Base-by-base conservation (phyloP, 345 rosid species). In the Aquilaria malaccensis region DNA sequence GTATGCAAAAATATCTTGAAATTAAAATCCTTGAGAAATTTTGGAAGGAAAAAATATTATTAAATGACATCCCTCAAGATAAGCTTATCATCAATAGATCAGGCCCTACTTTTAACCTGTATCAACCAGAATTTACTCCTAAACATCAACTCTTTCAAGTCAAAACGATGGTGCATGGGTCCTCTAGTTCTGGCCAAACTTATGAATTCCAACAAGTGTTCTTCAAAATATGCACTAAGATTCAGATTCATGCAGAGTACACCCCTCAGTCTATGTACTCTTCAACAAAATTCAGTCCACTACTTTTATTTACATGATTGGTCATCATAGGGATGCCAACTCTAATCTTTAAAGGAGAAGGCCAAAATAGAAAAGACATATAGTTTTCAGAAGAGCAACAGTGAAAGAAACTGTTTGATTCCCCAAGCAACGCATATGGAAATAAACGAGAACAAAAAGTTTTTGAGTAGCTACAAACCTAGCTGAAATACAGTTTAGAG, bases 101-200 rank as follows among this genome's bases (percentile, higher is more conserved):
- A 52, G 57, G 9, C 65, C 33, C 65, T 52, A 62, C 65, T 62
- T 62, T 52, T 62, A 62, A 62, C 66, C 22, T 52, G 9, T 4
- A 37, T 37, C 43, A 37, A 37, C 7, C 43, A 37, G 5, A 5
- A 37, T 37, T 22, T 22, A 22, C 22, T 22, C 22, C 22, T 22
- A 22, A 22, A 22, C 22, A 22, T 22, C 22, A 22, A 22, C 22
- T 22, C 22, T 22, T 22, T 22, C 22, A 22, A 22, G 22, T 22
- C 22, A 22, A 22, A 22, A 22, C 22, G 22, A 22, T 22, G 22
- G 22, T 15, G 22, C 22, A 22, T 22, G 22, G 22, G 22, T 22
- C 22, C 22, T 22, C 22, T 22, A 22, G 22, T 22, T 22, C 22
- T 22, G 22, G 22, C 22, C 22, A 22, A 22, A 22, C 22, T 22